Evolutionary conservation across 1,139 yeast genomes (phyloP), one percentile per base, ranked within the genome.

Genomic region (Trichomonascaceae sp.): DNA sequence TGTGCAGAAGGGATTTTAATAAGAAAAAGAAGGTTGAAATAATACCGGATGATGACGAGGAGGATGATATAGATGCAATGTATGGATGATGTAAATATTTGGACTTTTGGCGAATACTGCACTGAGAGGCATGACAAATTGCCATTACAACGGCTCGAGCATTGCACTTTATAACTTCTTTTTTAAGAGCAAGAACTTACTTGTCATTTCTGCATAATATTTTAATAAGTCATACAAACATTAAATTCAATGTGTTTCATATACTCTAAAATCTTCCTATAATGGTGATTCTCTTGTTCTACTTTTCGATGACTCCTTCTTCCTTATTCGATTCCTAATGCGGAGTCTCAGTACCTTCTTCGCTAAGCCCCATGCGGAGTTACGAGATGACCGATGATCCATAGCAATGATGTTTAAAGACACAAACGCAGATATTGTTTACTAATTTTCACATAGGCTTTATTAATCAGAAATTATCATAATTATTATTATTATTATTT

Each of bases 1-100:
- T 91, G 65, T 91, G 98, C 67, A 75, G 98, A 60, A 82, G 80
- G 58, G 85, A 89, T 63, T 81, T 91, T 24, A 68, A 79, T 49
- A 75, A 74, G 53, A 74, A 82, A 59, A 78, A 76, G 60, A 64
- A 80, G 1, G 66, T 67, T 1, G 68, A 63, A 1, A 78, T 80
- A 47, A 88, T 83, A 56, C 85, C 82, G 53, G 84, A 82, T 49
- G 84, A 83, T 45, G 93, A 84, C 49, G 85, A 81, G 38, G 87
- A 91, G 82, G 95, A 88, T 51, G 52, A 45, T n/a, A 19, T 49
- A 3, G 54, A 52, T 49, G 32, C 36, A 24, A 54, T 51, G 52
- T 54, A 51, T 41, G 56, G 51, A 5, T 52, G 27, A 45, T n/a
- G n/a, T n/a, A n/a, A n/a, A n/a, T n/a, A n/a, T n/a, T n/a, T n/a